Evolutionary conservation across 164 flowering plant species (phyloP), one percentile per base, ranked within the genome.

Genomic region (Cinnamomum micranthum): DNA sequence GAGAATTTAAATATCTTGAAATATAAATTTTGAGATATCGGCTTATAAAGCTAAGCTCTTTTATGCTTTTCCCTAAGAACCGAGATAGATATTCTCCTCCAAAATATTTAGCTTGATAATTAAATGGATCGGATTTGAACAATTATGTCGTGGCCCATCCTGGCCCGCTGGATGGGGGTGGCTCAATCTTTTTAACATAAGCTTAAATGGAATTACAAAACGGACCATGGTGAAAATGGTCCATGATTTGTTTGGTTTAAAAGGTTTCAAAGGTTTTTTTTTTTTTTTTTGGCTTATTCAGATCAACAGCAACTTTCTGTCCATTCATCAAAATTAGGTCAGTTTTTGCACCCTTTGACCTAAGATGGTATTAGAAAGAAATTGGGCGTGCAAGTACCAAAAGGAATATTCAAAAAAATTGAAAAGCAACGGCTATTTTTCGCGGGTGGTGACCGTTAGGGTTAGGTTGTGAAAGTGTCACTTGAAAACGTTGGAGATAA

Each of bases 351-450:
- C 75, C 76, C 80, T 79, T 81, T 86, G 80, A 81, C 70, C 70
- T 65, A 25, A 35, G 47, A 2, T 55, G 23, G 68, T 6, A 71
- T 28, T 70, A 12, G 19, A 60, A 58, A 28, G 5, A 52, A 71
- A 64, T 70, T 76, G 47, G 65, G 74, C 72, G 59, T 79, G 51
- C 74, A 83, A 85, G 86, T 82, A 85, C 81, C 71, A 73, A 67
- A 74, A 72, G 79, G 88, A 82, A 85, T 84, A 87, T 89, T 81
- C 88, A 85, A 83, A 84, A 41, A 80, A 47, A 55, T 75, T 73
- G 68, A 78, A 89, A 88, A 85, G 85, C 71, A 80, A 73, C 24
- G 69, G 71, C 68, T 80, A 81, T 83, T 77, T 81, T 77, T 67
- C 81, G 64, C 7, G 33, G 23, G 71, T 65, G 69, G 78, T 81